Conservation (phyloP, 2,329 filamentous ascomycete species). For the Chaetomium olivaceum region DNA sequence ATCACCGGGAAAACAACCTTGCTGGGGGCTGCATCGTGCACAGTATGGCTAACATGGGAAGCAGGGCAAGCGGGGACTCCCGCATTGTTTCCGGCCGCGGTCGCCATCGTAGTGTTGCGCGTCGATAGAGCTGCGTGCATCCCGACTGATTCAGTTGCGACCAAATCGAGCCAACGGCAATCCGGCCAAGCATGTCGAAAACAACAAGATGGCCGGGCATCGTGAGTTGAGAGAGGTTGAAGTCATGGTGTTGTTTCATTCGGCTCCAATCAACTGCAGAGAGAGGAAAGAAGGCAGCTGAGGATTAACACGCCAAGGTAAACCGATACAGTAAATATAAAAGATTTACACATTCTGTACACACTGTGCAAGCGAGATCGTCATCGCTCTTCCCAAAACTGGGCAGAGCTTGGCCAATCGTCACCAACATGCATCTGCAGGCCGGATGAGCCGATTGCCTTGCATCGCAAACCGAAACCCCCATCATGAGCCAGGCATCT, state of each 20-base stretch:
- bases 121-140: not conserved
- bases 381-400: constrained; percentile 1
- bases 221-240: not conserved
- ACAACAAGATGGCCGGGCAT: not conserved
- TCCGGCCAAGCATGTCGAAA: not conserved
- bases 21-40: not conserved
- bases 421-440: constrained; percentile 19
- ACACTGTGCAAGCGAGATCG: not conserved
- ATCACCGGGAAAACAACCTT: constrained; percentile 8
- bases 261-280: not conserved
- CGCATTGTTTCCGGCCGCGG: not conserved
- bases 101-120: not conserved
- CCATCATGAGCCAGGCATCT: not conserved
- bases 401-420: constrained; percentile 4
- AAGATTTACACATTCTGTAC: not conserved
- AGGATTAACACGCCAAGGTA: not conserved
- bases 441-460: not conserved
- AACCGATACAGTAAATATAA: not conserved
- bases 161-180: not conserved
- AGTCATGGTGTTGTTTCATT: not conserved
- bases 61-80: not conserved
- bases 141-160: not conserved
- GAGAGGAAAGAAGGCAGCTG: not conserved
- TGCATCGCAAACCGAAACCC: not conserved
- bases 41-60: constrained; percentile 3